Conservation (phyloP, 768 basidiomycete species). For the Candolleomyces eurysporus region DNA sequence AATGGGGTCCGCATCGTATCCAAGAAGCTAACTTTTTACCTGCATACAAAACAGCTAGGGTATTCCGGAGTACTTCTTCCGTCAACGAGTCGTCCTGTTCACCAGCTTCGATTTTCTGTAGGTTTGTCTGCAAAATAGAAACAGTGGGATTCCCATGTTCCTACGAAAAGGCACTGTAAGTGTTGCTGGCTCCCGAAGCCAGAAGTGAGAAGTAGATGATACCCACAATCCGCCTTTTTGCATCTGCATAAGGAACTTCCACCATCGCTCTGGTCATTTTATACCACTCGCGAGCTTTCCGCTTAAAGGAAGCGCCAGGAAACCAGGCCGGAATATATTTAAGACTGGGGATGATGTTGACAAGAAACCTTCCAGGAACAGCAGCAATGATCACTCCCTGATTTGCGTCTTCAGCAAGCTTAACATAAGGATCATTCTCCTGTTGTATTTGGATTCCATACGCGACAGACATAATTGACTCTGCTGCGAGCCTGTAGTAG, state of each 20-base stretch:
- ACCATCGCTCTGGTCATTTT: constrained; percentile 27
- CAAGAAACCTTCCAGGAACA: constrained; percentile 28
- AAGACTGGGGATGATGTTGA: constrained; percentile 24
- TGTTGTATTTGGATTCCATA: constrained; percentile 33
- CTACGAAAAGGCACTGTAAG: background rate
- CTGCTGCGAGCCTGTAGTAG: constrained; percentile 19
- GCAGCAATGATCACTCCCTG: constrained; percentile 19
- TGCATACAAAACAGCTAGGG: constrained; percentile 21
- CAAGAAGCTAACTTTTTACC: constrained; percentile 5
- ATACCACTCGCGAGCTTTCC: constrained; percentile 37
- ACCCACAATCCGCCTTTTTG: constrained; percentile 28
- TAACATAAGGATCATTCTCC: constrained; percentile 29
- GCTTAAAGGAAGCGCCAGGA: constrained; percentile 35
- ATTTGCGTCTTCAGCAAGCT: constrained; percentile 22
- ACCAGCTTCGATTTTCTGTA: constrained; percentile 10
- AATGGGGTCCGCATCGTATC: background rate
- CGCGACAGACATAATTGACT: constrained; percentile 31
- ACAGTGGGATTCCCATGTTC: constrained; percentile 12
- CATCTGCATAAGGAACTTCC: constrained; percentile 33
- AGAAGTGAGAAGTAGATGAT: constrained; percentile 3
- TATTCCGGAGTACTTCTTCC: constrained; percentile 19
- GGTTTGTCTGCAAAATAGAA: constrained; percentile 17
- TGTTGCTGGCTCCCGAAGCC: background rate
- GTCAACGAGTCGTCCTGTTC: constrained; percentile 10
- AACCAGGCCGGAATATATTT: constrained; percentile 30